Conservation (phyloP, 2,329 filamentous ascomycete genomes). For the Amauroascus verrucosus region DNA sequence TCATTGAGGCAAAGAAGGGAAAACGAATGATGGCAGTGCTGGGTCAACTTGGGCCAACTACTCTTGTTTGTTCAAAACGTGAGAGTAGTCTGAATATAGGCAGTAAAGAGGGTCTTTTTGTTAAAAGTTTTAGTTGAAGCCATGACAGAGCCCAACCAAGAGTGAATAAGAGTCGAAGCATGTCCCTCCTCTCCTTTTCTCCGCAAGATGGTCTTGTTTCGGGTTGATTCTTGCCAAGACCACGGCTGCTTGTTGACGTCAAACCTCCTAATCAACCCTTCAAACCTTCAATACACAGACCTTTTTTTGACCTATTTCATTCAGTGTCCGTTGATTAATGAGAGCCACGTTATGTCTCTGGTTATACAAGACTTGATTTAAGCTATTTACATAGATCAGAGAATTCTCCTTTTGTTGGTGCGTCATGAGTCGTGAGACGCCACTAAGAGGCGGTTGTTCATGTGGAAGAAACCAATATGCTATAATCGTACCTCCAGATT, state of each 20-base stretch:
- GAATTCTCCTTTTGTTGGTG: not conserved
- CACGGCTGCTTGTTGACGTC: constrained; percentile 1
- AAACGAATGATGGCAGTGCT: not conserved
- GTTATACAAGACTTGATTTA: not conserved
- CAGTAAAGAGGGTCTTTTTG: not conserved
- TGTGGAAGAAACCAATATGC: constrained; percentile 80
- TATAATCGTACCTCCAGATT: constrained; percentile 55
- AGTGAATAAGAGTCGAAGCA: not conserved
- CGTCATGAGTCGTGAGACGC: constrained; percentile 14
- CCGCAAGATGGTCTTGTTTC: not conserved
- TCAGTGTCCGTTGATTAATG: not conserved
- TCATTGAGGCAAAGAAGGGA: not conserved
- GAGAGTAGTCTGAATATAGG: not conserved
- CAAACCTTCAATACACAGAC: not conserved
- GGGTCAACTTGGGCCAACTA: too few relatives aligned
- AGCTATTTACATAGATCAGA: too few relatives aligned
- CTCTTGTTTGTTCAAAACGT: too few relatives aligned
- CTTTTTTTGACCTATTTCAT: not conserved
- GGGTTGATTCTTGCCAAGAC: constrained; percentile 1
- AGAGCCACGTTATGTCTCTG: not conserved
- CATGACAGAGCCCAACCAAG: too few relatives aligned
- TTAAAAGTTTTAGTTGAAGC: not conserved
- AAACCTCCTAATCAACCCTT: not conserved
- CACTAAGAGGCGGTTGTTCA: constrained; percentile 45
- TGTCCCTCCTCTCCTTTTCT: not conserved